These are phyloP conservation scores for Jamesozyma spencerorum DNA, from an alignment of 805 yeast genomes.

Conservation along the genomic window DNA sequence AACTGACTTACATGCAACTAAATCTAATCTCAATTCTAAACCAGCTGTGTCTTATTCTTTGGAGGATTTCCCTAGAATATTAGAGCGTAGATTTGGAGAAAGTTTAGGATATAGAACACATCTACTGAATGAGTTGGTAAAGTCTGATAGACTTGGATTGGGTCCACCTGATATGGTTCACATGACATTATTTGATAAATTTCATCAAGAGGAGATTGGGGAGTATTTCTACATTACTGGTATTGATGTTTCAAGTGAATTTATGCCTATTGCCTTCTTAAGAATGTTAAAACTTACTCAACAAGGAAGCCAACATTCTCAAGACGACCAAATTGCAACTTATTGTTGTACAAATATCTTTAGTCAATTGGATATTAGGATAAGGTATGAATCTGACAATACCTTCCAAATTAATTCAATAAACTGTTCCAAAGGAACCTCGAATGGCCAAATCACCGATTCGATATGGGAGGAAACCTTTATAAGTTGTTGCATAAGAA, in stretches of 20 bases:
- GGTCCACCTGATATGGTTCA: conserved; percentile 67
- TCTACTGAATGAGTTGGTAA: conserved; percentile 12
- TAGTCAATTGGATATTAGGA: conserved; percentile 61
- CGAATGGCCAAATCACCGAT: conserved; percentile 25
- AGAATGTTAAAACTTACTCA: conserved; percentile 30
- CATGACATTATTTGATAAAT: conserved; percentile 35
- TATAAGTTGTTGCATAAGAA: conserved; percentile 49
- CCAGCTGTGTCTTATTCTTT: conserved; percentile 1
- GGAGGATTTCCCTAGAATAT: conserved; percentile 21
- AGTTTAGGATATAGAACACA: conserved; percentile 23
- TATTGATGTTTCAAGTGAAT: conserved; percentile 36
- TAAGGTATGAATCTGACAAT: conserved; percentile 37
- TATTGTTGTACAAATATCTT: conserved; percentile 70
- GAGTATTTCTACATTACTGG: conserved; percentile 43
- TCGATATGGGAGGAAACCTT: conserved; percentile 52
- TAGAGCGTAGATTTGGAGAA: conserved; percentile 26
- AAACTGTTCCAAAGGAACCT: conserved; percentile 29
- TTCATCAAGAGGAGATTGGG: conserved; percentile 38
- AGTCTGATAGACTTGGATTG: conserved; percentile 32
- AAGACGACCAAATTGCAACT: conserved; percentile 32
- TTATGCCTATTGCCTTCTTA: conserved; percentile 41
- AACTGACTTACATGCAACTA: background rate
- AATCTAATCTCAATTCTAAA: background rate
- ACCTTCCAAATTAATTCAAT: conserved; percentile 25
- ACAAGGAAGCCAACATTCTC: conserved; percentile 2